Evolutionary conservation across 805 yeast species (phyloP).

Genomic region (Ogataea nitratoaversa): DNA sequence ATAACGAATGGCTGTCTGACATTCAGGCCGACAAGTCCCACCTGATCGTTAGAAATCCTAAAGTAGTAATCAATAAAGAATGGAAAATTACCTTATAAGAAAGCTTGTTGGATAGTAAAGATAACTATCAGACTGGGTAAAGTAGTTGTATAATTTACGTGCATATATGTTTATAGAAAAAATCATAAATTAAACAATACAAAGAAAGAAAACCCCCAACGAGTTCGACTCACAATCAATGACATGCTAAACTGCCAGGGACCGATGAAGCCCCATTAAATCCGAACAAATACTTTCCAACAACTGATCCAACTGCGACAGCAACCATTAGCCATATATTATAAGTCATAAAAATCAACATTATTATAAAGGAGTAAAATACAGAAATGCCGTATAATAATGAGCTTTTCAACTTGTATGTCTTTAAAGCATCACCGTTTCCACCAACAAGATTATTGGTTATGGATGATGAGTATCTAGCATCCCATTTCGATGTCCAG

Average conservation of each 20-base stretch:
- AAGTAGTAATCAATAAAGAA: slow-evolving; percentile 37
- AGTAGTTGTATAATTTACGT: no score
- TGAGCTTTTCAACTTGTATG: slow-evolving; percentile 26
- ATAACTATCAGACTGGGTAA: no score
- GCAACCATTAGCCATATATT: slow-evolving; percentile 44
- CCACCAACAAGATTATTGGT: slow-evolving; percentile 1
- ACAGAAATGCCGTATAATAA: slow-evolving; percentile 37
- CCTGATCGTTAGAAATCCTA: slow-evolving; percentile 45
- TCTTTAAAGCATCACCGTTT: slow-evolving; percentile 8
- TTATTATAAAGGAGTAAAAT: slow-evolving; percentile 41
- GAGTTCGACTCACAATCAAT: no score
- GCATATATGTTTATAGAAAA: no score
- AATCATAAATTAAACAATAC: no score
- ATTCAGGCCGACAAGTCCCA: slow-evolving; percentile 18
- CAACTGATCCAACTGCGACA: slow-evolving; percentile 37
- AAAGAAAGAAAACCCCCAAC: no score
- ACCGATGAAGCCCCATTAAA: slow-evolving; percentile 6
- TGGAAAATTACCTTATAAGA: slow-evolving; percentile 37
- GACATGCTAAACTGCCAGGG: slow-evolving; percentile 25
- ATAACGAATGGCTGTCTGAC: slow-evolving; percentile 33
- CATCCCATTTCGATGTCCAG: slow-evolving; percentile 22
- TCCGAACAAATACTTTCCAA: slow-evolving; percentile 34
- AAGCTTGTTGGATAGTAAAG: neutral
- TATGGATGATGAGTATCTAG: slow-evolving; percentile 5
- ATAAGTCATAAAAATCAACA: slow-evolving; percentile 46